Evolutionary conservation across 2,329 filamentous ascomycete genomes (phyloP), one percentile per base, ranked within the genome.

Genomic region (Cercospora brassicicola): DNA sequence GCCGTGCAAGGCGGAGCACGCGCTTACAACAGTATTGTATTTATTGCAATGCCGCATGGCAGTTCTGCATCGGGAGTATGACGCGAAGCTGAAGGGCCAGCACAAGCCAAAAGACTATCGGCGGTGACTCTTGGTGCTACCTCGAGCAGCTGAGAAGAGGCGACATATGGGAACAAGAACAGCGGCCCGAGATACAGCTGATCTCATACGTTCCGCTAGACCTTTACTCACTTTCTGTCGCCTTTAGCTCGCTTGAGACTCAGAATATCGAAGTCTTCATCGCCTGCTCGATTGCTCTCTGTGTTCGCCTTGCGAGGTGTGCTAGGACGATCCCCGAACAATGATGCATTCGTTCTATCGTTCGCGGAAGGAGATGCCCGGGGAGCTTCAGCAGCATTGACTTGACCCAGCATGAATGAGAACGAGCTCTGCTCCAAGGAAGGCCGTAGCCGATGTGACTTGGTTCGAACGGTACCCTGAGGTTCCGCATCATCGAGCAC

Each of bases 391-490:
- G 62, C 30, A 15, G 15, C 33, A 3, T 65, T 53, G 11, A 68
- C 72, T 28, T 71, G 72, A 13, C 72, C 72, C 15, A 73, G 65
- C 65, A 73, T 73, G 64, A 71, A 73, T 15, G 72, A 73, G 62
- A 70, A 73, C 4, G 67, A 60, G 56, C 70, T 73, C 39, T 73
- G 69, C 51, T 72, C 72, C 11, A 73, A 66, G 18, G 69, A 65
- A 31, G 72, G 72, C 31, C 72, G 69, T 15, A 63, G 42, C 6
- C n/a, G 51, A 64, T 64, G 62, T 9, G 62, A 39, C 36, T 45
- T 64, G 31, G 23, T 53, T 28, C 18, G 13, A 30, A 26, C 51
- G 45, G 33, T 31, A 18, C 33, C 42, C 15, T 51, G 10, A 11
- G 7, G 23, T 62, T 33, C 28, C 48, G 15, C 48, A 23, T 55